These are phyloP conservation scores for Patellifolia procumbens DNA, from an alignment of 179 eudicot genomes.

Conservation along the genomic window DNA sequence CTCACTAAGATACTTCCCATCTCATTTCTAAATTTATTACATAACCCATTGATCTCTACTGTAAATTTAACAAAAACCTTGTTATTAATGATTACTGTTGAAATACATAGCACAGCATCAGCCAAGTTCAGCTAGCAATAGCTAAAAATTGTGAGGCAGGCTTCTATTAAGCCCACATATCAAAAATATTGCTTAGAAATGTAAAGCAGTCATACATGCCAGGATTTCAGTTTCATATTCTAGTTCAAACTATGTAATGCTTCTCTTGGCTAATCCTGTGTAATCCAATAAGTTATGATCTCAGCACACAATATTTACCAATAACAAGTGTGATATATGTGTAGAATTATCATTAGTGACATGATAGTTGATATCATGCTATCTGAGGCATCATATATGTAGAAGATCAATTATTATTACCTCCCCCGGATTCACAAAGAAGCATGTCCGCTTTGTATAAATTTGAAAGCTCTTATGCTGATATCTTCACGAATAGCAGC, in stretches of 20 bases:
- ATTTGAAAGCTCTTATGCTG: conserved; percentile 94
- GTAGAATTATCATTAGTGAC: too few species aligned
- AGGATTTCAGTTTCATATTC: too few species aligned
- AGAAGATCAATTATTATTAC: conserved; percentile 36
- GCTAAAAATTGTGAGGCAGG: too few species aligned
- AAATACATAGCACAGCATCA: background rate
- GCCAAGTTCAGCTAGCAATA: background rate
- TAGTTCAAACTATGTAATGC: too few species aligned
- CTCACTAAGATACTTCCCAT: background rate
- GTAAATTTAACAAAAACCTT: background rate
- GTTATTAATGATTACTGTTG: background rate
- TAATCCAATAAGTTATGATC: too few species aligned
- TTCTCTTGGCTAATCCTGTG: too few species aligned
- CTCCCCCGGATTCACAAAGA: conserved; percentile 99
- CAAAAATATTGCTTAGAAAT: too few species aligned
- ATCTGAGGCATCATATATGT: background rate
- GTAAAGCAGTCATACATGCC: too few species aligned
- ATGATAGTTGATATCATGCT: too few species aligned
- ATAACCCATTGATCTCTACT: background rate
- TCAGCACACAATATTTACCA: too few species aligned
- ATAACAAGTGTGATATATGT: too few species aligned
- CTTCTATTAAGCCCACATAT: too few species aligned
- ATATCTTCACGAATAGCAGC: conserved; percentile 99
- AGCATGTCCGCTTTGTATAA: conserved; percentile 81
- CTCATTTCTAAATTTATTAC: background rate